phyloP scores from a whole-genome alignment of 331 rosid genomes.

The Quercus lobata region DNA sequence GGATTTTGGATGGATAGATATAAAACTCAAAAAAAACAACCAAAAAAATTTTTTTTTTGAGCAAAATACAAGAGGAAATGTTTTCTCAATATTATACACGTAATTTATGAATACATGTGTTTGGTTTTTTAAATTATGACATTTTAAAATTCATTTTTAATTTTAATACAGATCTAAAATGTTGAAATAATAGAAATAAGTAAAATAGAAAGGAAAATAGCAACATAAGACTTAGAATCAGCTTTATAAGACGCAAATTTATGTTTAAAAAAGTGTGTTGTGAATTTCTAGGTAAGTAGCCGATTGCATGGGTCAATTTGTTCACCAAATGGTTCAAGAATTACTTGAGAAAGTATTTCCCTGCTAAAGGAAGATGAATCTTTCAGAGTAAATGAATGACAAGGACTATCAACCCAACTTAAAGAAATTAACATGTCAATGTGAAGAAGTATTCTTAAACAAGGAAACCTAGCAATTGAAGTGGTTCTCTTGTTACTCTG shows the following conservation, averaged over 20 bases:
- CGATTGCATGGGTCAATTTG: neutral
- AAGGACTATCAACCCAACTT: neutral
- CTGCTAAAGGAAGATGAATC: neutral
- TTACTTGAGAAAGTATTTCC: conserved; percentile 2
- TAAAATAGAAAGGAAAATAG: neutral
- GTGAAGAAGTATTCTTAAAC: neutral
- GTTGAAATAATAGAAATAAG: too few species aligned
- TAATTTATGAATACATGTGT: too few species aligned
- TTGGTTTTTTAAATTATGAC: too few species aligned
- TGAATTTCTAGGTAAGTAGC: neutral
- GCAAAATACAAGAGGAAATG: too few species aligned
- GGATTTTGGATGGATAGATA: too few species aligned
- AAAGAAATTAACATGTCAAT: neutral
- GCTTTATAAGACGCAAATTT: neutral
- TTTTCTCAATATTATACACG: too few species aligned
- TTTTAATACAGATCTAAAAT: too few species aligned
- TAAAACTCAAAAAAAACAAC: too few species aligned
- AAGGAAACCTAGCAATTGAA: neutral
- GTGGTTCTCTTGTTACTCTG: conserved; percentile 10
- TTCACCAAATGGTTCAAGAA: neutral
- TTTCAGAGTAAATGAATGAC: conserved; percentile 2
- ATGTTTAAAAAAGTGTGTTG: neutral
- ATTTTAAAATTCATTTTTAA: too few species aligned
- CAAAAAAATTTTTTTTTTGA: too few species aligned
- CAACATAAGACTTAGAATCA: neutral